A percentile compares a stretch with the other conserved stretches of the same genome.
These are phyloP conservation scores for Aspergillus bombycis DNA, from an alignment of 2,329 filamentous ascomycete genomes.

Conservation along the genomic window DNA sequence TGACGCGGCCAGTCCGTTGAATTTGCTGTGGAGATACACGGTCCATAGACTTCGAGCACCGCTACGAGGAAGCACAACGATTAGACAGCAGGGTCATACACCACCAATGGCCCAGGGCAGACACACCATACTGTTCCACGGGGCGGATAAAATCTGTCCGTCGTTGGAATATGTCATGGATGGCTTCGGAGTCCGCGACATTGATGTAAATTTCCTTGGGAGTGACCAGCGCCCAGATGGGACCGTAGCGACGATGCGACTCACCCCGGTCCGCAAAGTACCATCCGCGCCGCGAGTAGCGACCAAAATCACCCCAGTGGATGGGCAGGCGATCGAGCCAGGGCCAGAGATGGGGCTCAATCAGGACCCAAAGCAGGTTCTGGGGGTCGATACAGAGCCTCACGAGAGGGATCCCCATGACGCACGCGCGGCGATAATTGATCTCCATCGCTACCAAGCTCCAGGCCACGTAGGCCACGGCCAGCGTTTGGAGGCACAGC, in stretches of 20 bases:
- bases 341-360: conserved; percentile 5
- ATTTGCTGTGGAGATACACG: conserved; percentile 9
- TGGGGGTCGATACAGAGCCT: conserved; percentile 5
- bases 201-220: conserved; percentile 8
- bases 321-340: conserved; percentile 7
- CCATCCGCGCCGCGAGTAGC: conserved; percentile 9
- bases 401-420: conserved; percentile 8
- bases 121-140: conserved; percentile 6
- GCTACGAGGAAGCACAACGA: neutral
- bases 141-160: conserved; percentile 9
- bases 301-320: conserved; percentile 8
- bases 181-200: conserved; percentile 1
- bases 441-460: conserved; percentile 8
- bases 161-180: conserved; percentile 5
- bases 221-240: conserved; percentile 9
- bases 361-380: neutral
- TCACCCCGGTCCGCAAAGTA: conserved; percentile 7
- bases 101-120: neutral
- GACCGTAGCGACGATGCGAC: conserved; percentile 4
- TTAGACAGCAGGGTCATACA: neutral
- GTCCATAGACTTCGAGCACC: conserved; percentile 9
- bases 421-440: conserved; percentile 8
- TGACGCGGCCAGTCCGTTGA: conserved; percentile 8
- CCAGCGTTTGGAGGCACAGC: neutral
- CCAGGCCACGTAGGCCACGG: conserved; percentile 1